phyloP scores from a whole-genome alignment of 441 rosid species.

The Rhodomyrtus psidioides region DNA sequence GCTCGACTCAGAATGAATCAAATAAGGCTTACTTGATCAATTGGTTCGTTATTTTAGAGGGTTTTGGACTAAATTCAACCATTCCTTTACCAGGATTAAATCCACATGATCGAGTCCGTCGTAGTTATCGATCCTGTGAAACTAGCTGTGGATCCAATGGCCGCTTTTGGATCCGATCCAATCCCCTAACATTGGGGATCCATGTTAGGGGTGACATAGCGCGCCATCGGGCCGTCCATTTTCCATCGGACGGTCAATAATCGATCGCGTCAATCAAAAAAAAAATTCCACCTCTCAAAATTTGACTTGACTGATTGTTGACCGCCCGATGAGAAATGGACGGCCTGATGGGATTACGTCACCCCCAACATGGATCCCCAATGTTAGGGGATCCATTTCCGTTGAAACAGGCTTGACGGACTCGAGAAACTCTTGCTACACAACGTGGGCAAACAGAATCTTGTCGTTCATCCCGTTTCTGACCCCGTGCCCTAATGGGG shows the following conservation, averaged over 20 bases:
- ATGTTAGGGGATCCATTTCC: no score
- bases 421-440: slow-evolving; percentile 34
- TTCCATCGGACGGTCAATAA: no score
- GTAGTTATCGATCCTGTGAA: neutral
- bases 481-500: slow-evolving; percentile 14
- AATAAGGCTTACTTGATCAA: neutral
- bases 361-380: no score
- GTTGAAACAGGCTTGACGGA: slow-evolving; percentile 21
- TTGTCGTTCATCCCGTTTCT: slow-evolving; percentile 29
- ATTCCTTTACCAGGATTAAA: neutral
- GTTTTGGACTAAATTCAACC: neutral
- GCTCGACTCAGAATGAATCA: neutral
- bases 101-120: neutral
- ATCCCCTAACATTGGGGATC: no score
- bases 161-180: neutral
- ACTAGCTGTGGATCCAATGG: neutral
- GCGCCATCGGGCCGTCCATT: no score
- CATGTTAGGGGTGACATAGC: no score
- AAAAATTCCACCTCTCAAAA: no score
- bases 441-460: slow-evolving; percentile 36
- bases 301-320: no score
- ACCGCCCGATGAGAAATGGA: no score
- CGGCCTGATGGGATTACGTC: no score
- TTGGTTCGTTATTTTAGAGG: neutral
- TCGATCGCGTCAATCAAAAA: no score